Base-by-base conservation (phyloP, 257 asterid species). In the Rhazya stricta region DNA sequence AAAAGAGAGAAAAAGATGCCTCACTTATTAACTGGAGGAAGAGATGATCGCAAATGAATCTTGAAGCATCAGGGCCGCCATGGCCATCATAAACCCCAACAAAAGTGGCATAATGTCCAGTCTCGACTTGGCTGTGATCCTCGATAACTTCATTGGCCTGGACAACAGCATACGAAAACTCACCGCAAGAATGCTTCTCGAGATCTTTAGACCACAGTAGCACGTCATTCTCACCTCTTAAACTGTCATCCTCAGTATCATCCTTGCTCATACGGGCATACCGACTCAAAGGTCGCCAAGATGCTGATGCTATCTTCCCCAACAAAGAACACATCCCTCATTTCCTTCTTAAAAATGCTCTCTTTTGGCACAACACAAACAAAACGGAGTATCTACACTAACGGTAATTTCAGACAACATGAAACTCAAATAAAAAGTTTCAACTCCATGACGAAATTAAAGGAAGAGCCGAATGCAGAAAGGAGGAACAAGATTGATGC, bases 81-180 rank as follows among this genome's bases (percentile, higher is more conserved):
- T 93, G 97, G 75, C 98, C 98, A 76, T 93, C 98, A 67, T 89
- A 93, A 63, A 93, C 84, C 60, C 97, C 98, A 54, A 87, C 81
- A 71, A 91, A 93, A 36, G 97, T 91, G 69, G 91, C 90, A 32
- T 74, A 67, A 9, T 70, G 80, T 41, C 93, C 90, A 11, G 92
- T 82, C 85, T 93, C 93, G 13, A 91, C 96, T 76, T 88, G 96
- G 73, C 98, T 82, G 39, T 89, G 86, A 81, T 93, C 98, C 86
- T 93, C 97, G 23, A 89, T 78, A 53, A 77, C 80, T 50, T 76
- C 77, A 77, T 93, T 93, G 36, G 95, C 97, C 80, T 91, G 95
- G 21, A 89, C 96, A 13, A 86, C 81, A 2, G 96, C 91, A 68
- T 83, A 83, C n/a, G 98, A 92, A 72, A 88, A 88, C 75, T 92